Base-by-base conservation (phyloP, 345 rosid genomes). In the Aethionema arabicum region DNA sequence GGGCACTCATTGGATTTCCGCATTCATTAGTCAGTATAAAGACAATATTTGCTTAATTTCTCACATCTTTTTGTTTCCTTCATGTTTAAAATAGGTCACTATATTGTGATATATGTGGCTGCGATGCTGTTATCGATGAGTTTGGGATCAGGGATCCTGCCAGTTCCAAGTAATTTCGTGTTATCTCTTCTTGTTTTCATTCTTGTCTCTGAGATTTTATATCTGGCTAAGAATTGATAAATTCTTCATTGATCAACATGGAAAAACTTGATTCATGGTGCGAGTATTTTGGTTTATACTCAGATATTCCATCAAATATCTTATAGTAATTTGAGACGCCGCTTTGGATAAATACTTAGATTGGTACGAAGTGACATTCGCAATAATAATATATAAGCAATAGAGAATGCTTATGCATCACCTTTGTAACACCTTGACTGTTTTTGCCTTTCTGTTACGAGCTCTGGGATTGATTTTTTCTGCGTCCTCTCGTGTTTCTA, bases 131-230 rank as follows among this genome's bases (percentile, higher is more conserved):
- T 27, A 66, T 70, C 8, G 88, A 95, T 68, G 97, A 87, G 79
- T 95, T 90, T 49, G 97, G 90, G 81, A 95, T 95, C 54, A 86
- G 92, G 76, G 96, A 95, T 77, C 99, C 99, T 48, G 95, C 96
- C 60, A 83, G 89, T 86, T 74, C 92, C 64, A 74, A 87, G 99
- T 93, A 83, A 66, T 30, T 21, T 48, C 39, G 32, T 53, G 43
- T 11, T 43, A 42, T 52, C 47, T 40, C 40, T 44, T 35, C 52
- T 36, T 58, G 11, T 32, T 45, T 41, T 8, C 21, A 33, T 42
- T 48, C 60, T 43, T 29, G 16, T 33, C 35, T 14, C 30, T 50
- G 32, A 41, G 52, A 42, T 42, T 35, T 11, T 53, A 48, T 33
- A 61, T 8, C 29, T 68, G 55, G 58, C 31, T 21, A 21, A 21